Base-by-base conservation (phyloP, 768 basidiomycete species). In the Rhodocollybia butyracea region DNA sequence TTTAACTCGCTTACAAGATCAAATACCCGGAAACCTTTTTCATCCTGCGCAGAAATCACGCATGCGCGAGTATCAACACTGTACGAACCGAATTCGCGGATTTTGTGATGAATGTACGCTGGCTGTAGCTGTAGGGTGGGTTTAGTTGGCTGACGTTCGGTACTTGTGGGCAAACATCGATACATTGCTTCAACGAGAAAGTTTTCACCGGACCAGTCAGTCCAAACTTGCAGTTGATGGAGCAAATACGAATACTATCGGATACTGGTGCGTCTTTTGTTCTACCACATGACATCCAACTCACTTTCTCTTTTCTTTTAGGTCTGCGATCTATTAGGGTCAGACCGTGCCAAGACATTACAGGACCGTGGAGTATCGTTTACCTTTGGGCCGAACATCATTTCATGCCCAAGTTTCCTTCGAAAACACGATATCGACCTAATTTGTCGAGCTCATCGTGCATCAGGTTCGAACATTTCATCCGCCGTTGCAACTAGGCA, bases 21-120 rank as follows among this genome's bases (percentile, higher is more conserved):
- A 99, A 98, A 82, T 99, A 98, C 80, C 96, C 96, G 51, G 96
- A 99, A 84, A 99, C 98, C 81, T 99, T 99, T 79, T 99, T 99
- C 79, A 95, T 99, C 71, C 83, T 99, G 59, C 81, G 96, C 65
- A 96, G 96, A 63, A 99, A 99, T 76, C 96, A 99, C 73, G 96
- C 98, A 75, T 97, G 96, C 69, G 96, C 96, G 61, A 94, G 92
- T 72, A 98, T 99, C 78, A 99, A n/a, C n/a, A n/a, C n/a, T n/a
- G n/a, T n/a, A n/a, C n/a, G n/a, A n/a, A 98, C 80, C 82, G 96
- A 71, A 98, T 99, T 75, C 98, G 98, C 74, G 96, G 96, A 56
- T 99, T 99, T 77, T 99, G 98, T 74, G 96, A 99, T 70, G 96
- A 99, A 83, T 98, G 96, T 96, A 65, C 64, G 92, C 83, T 3